Evolutionary conservation across 352 stramenopile genomes (phyloP), one percentile per base, ranked within the genome.

Genomic region (Globisporangium yorkense): DNA sequence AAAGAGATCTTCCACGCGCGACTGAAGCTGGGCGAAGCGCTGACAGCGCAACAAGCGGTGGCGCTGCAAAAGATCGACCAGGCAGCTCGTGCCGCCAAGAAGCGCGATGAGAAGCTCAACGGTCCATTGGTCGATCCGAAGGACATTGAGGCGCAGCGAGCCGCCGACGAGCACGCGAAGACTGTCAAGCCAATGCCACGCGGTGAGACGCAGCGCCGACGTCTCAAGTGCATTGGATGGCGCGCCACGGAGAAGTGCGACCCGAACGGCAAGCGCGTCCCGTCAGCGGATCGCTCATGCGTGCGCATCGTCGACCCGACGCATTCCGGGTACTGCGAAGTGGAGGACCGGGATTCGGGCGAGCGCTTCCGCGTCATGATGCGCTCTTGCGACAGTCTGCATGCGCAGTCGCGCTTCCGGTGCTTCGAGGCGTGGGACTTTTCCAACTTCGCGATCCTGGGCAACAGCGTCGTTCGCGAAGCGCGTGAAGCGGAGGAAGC

Each of bases 311-410:
- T 65, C 15, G 46, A 55, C n/a, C 44, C 51, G 10, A 51, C 21
- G 24, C 7, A 45, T 15, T 73, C 65, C 6, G 68, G 68, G 16
- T 75, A 71, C 51, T 75, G 68, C 59, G 61, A 73, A 31, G 63
- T 72, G 7, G 49, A 56, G 20, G 60, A 72, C 53, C 51, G 49
- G 10, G 59, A 57, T 21, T 58, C 57, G 43, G 59, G 62, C 46
- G 50, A 67, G 45, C 61, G 51, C 7, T 57, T 70, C 20, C 63
- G 63, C 24, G 50, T 70, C 16, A 64, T 70, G 56, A 29, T 29
- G 49, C 53, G 39, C 16, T 47, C 51, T 15, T 72, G 66, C 49
- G 49, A 55, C 29, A 68, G 59, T n/a, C 8, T 70, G 1, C 46
- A 60, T 6, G 9, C 31, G 13, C 45, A 68, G 27, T 27, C 51